These are phyloP conservation scores for Cladosporium sp. DNA, from an alignment of 2,329 filamentous ascomycete species.

Conservation along the genomic window DNA sequence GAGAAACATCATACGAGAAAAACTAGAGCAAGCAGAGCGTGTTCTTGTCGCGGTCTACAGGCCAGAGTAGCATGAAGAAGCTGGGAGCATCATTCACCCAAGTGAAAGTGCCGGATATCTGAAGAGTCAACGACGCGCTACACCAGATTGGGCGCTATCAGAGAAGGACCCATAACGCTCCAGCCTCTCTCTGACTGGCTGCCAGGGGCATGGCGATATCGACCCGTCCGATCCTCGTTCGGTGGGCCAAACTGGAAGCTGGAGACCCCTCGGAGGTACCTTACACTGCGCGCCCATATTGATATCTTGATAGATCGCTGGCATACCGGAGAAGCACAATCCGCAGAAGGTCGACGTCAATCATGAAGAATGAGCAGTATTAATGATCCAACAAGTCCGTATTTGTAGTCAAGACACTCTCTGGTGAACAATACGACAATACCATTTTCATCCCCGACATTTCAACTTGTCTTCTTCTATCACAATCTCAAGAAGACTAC, in stretches of 20 bases:
- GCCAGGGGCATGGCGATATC: conserved; percentile 10
- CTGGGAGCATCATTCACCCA: neutral
- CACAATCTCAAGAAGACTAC: too few relatives aligned
- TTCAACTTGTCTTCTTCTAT: neutral
- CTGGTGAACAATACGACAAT: neutral
- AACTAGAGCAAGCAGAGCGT: too few relatives aligned
- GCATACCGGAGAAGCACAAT: conserved; percentile 9
- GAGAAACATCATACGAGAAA: too few relatives aligned
- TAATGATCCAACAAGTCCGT: neutral
- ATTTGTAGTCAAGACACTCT: neutral
- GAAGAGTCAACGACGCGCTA: neutral
- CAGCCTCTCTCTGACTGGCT: neutral
- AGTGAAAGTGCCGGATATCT: neutral
- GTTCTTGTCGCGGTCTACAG: neutral
- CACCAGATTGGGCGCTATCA: neutral
- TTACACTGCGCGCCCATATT: conserved; percentile 1
- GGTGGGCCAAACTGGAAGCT: conserved; percentile 7
- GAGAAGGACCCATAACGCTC: conserved; percentile 6
- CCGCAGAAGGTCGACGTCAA: conserved; percentile 1
- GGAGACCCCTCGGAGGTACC: conserved; percentile 9
- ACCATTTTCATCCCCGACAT: neutral
- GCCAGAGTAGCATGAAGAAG: neutral
- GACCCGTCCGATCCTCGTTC: neutral
- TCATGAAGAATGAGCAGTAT: neutral
- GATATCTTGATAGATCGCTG: neutral